Evolutionary conservation across 768 basidiomycete genomes (phyloP), one percentile per base, ranked within the genome.

Genomic region (Tricholoma sp.): DNA sequence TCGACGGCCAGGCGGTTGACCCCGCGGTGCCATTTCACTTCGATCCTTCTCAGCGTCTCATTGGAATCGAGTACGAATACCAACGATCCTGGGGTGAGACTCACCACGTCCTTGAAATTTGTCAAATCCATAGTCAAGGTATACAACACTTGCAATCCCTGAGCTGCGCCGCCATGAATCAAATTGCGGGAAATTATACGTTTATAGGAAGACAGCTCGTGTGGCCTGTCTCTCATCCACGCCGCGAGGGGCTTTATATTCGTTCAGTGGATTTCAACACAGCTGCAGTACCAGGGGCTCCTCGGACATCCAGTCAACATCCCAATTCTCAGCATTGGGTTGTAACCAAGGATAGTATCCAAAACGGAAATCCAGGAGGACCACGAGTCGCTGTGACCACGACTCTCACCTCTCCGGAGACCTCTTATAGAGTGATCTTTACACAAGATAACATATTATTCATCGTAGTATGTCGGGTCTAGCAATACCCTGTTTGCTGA

Each of bases 21-120:
- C 4, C 18, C 20, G 32, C 24, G 20, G 49, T 45, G 3, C 42
- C 42, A 24, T 48, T 52, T 17, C 36, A 32, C 24, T 41, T 47
- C n/a, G 50, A 56, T 39, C 54, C 57, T 29, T 47, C 55, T 29
- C 13, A 56, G 17, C 36, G 54, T 24, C 54, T 59, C 15, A 47
- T 59, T 20, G 57, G 57, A 10, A 41, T 59, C 28, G 18, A 36
- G 13, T 55, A 51, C 18, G 42, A 59, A 18, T 59, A 44, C 18
- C 15, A n/a, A 13, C n/a, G 31, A 13, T 24, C 44, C 13, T 33
- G 44, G 11, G 34, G 45, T 24, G 29, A 39, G 34, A 17, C 32
- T 24, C 3, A 52, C n/a, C 50, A 41, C 50, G 15, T 36, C 15
- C 50, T 52, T 13, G 50, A 36, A 41, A 24, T 41, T 4, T 15